phyloP scores from a whole-genome alignment of 495 filamentous ascomycete genomes.

The Lineolata rhizophorae region DNA sequence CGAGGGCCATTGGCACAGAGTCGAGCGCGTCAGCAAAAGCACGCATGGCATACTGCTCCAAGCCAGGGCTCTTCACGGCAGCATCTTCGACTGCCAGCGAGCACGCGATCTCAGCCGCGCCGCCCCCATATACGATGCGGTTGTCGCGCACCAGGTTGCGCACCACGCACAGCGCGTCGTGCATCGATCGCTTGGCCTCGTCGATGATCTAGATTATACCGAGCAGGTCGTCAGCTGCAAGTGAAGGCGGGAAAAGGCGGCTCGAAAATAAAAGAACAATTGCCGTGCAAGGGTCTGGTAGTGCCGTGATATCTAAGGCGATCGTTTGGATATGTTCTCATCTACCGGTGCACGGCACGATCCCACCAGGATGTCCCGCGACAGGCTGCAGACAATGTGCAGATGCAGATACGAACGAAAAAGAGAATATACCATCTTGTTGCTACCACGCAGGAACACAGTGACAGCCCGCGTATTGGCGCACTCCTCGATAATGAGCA shows the following conservation, averaged over 20 bases:
- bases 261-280: no score
- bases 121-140: slow-evolving; percentile 95
- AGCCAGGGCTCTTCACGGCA: slow-evolving; percentile 79
- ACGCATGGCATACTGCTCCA: slow-evolving; percentile 97
- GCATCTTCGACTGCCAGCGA: slow-evolving; percentile 89
- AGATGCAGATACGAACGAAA: no score
- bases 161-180: slow-evolving; percentile 94
- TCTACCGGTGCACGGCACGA: no score
- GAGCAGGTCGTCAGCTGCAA: slow-evolving; percentile 9
- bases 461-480: slow-evolving; percentile 95
- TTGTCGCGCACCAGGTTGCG: slow-evolving; percentile 92
- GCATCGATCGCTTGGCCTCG: slow-evolving; percentile 90
- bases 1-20: slow-evolving; percentile 83
- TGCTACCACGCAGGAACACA: slow-evolving; percentile 86
- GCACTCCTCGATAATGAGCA: slow-evolving; percentile 98
- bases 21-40: slow-evolving; percentile 93
- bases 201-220: slow-evolving; percentile 59
- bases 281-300: no score
- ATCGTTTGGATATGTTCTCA: no score
- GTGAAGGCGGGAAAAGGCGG: no score
- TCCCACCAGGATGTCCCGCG: no score
- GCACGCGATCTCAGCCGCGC: slow-evolving; percentile 95
- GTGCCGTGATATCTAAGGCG: no score
- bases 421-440: slow-evolving; percentile 73
- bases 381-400: no score